phyloP scores from a whole-genome alignment of 495 filamentous ascomycete species.

The Saxophila tyrrhenica region DNA sequence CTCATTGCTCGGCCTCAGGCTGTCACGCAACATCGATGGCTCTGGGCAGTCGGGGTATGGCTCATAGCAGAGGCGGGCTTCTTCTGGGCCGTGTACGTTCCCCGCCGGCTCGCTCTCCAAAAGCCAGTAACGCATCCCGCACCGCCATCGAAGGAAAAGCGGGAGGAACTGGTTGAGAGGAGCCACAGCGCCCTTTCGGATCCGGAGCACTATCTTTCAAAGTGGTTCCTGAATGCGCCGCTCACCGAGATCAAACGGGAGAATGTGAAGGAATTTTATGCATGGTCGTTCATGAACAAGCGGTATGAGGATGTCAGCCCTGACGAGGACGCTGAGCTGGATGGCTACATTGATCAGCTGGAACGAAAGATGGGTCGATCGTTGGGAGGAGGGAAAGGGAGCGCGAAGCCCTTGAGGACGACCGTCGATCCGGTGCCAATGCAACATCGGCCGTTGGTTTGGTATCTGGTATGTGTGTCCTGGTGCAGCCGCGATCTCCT shows the following conservation, averaged over 20 bases:
- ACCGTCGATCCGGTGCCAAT: conserved; percentile 49
- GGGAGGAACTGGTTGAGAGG: conserved; percentile 39
- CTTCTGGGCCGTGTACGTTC: conserved; percentile 42
- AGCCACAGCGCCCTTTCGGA: conserved; percentile 45
- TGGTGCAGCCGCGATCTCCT: background rate
- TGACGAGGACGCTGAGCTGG: conserved; percentile 44
- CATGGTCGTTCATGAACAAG: conserved; percentile 46
- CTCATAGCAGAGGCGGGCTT: conserved; percentile 39
- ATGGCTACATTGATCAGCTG: conserved; percentile 39
- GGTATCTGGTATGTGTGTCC: conserved; percentile 43
- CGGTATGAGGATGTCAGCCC: conserved; percentile 20
- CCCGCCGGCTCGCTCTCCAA: conserved; percentile 39
- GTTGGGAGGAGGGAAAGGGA: conserved; percentile 42
- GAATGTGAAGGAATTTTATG: conserved; percentile 52
- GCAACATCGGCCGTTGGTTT: conserved; percentile 46
- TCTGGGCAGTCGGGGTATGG: conserved; percentile 25
- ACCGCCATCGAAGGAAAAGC: conserved; percentile 28
- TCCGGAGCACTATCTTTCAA: conserved; percentile 42
- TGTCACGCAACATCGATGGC: background rate
- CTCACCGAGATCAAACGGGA: conserved; percentile 45
- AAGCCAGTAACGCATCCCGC: conserved; percentile 41
- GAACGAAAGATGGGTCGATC: conserved; percentile 38
- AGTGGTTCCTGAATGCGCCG: conserved; percentile 52
- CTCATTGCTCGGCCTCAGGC: background rate
- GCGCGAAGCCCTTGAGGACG: conserved; percentile 43